Evolutionary conservation across 2,329 filamentous ascomycete species (phyloP).

Genomic region (Diaporthe velutina): DNA sequence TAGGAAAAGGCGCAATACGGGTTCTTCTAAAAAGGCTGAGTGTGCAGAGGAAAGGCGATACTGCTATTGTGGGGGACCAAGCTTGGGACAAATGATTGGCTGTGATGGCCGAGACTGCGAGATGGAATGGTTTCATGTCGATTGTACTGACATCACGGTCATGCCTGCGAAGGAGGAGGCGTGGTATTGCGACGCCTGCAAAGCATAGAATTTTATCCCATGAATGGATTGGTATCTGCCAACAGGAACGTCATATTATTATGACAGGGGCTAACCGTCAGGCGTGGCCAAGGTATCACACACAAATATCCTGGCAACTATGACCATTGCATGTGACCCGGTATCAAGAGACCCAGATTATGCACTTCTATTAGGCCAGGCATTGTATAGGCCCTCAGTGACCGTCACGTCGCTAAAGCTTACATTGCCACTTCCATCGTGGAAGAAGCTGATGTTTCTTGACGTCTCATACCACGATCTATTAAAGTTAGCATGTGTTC

Average conservation of each 20-base stretch:
- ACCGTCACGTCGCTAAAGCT: slow-evolving; percentile 50
- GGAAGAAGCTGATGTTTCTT: slow-evolving; percentile 52
- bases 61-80: slow-evolving; percentile 24
- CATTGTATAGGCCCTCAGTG: slow-evolving; percentile 53
- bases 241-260: background rate
- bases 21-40: background rate
- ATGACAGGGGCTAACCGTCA: too few species aligned
- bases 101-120: slow-evolving; percentile 23
- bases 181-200: slow-evolving; percentile 15
- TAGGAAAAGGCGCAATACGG: background rate
- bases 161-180: slow-evolving; percentile 19
- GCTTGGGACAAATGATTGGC: slow-evolving; percentile 30
- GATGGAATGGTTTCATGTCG: slow-evolving; percentile 28
- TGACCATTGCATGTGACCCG: too few species aligned
- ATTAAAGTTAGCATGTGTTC: slow-evolving; percentile 40
- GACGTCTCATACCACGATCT: slow-evolving; percentile 54
- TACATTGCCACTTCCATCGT: slow-evolving; percentile 48
- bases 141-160: slow-evolving; percentile 9
- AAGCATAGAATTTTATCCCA: background rate
- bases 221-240: background rate
- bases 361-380: slow-evolving; percentile 42
- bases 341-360: background rate
- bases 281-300: too few species aligned
- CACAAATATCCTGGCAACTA: too few species aligned
- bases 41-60: background rate